Conservation (phyloP, 176 grass and related monocot genomes). For the barley (Hordeum vulgare) region MorexV3_pseudomolecules_assembly NC_058519.1:63018029-63018528, state of each 20-base stretch:
- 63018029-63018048: not conserved
- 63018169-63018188: not conserved
- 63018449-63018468: not conserved
- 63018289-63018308: not conserved
- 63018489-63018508: too few species aligned
- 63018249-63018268: not conserved
- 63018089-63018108: not conserved
- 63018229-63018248: not conserved
- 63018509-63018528: not conserved
- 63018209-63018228: not conserved
- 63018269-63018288: not conserved
- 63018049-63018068: not conserved
- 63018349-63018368: not conserved
- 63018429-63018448: not conserved
- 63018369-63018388: not conserved
- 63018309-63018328: not conserved
- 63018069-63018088: not conserved
- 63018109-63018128: not conserved
- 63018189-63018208: not conserved
- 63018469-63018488: not conserved
- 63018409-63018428: not conserved
- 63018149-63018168: not conserved
- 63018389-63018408: not conserved
- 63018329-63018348: not conserved
- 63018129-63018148: not conserved